phyloP scores from a whole-genome alignment of 768 basidiomycete species.

The Phaeotremella skinneri region DNA sequence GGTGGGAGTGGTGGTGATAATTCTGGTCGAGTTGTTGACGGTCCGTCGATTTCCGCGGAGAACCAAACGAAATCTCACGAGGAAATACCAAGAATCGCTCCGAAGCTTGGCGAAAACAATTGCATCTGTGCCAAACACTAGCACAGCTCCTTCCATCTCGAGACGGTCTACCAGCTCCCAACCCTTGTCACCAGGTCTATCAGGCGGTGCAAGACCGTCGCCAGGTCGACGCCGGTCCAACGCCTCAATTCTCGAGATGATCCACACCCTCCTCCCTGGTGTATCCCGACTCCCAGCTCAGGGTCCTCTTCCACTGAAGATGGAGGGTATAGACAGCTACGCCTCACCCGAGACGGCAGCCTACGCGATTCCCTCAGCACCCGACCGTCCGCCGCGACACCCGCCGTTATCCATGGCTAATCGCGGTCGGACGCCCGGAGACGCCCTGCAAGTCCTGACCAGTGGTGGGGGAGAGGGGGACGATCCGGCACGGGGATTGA shows the following conservation, averaged over 20 bases:
- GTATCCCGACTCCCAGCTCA: constrained; percentile 55
- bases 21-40: constrained; percentile 65
- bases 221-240: constrained; percentile 65
- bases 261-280: constrained; percentile 66
- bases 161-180: neutral
- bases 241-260: constrained; percentile 80
- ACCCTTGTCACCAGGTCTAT: neutral
- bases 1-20: constrained; percentile 60
- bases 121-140: constrained; percentile 59
- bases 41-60: constrained; percentile 30
- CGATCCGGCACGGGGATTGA: constrained; percentile 70
- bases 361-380: constrained; percentile 16
- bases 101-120: constrained; percentile 49
- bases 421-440: constrained; percentile 69
- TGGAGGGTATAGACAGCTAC: constrained; percentile 76
- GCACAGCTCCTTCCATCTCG: neutral
- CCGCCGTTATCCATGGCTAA: constrained; percentile 60
- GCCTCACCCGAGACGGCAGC: constrained; percentile 65
- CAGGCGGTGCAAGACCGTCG: constrained; percentile 25
- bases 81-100: constrained; percentile 4
- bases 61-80: neutral
- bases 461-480: neutral
- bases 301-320: constrained; percentile 55
- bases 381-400: neutral
- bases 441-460: neutral